Percentiles rank a stretch among this genome's conserved stretches.
Conservation (phyloP, 202 grass and related monocot species). For the Carex sylvatica region DNA sequence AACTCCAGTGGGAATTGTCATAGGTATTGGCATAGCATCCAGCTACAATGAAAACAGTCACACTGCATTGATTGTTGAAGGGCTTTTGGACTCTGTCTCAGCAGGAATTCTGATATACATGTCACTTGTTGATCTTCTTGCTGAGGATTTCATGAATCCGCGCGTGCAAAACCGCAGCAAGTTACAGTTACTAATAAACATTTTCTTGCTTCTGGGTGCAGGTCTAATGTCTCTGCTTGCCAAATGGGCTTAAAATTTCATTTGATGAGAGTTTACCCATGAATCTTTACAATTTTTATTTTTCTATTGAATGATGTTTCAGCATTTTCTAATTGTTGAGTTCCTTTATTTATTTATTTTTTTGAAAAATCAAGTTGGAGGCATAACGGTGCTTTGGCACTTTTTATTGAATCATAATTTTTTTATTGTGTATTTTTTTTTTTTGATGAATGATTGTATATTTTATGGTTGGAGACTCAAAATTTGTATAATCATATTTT, state of each 20-base stretch:
- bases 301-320: no score
- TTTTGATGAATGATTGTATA: no score
- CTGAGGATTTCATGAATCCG: constrained; percentile 67
- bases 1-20: constrained; percentile 46
- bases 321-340: no score
- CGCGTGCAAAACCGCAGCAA: constrained; percentile 46
- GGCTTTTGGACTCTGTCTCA: constrained; percentile 18
- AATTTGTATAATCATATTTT: no score
- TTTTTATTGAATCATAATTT: no score
- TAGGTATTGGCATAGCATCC: constrained; percentile 42
- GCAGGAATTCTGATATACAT: constrained; percentile 71
- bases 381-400: no score
- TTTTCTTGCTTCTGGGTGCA: constrained; percentile 45
- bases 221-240: constrained; percentile 77
- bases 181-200: constrained; percentile 41
- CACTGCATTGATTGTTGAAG: constrained; percentile 51
- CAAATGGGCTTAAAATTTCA: constrained; percentile 27
- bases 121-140: constrained; percentile 67
- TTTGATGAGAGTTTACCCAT: no score
- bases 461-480: no score
- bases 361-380: no score
- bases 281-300: not conserved
- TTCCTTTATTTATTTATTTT: no score
- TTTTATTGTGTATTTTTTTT: no score
- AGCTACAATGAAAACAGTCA: constrained; percentile 60